phyloP scores from a whole-genome alignment of 2,329 filamentous ascomycete species.

The Aureobasidium musti region DNA sequence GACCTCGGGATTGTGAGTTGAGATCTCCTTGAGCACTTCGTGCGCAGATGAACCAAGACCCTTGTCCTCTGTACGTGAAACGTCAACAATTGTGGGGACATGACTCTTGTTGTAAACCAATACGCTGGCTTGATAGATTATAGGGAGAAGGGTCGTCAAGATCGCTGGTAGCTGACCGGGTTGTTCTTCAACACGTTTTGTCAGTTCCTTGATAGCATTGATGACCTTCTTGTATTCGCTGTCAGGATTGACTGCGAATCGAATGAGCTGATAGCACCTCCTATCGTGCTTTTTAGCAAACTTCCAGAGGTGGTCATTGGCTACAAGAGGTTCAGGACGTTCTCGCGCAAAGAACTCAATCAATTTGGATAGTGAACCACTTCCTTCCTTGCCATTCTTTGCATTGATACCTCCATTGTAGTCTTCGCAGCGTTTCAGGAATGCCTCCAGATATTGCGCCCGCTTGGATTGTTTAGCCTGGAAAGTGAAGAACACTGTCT shows the following conservation, averaged over 20 bases:
- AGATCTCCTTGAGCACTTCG: slow-evolving; percentile 89
- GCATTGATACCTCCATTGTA: slow-evolving; percentile 86
- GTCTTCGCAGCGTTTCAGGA: slow-evolving; percentile 80
- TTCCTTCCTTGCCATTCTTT: slow-evolving; percentile 65
- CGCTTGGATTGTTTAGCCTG: slow-evolving; percentile 76
- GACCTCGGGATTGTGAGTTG: slow-evolving; percentile 80
- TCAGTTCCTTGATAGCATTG: slow-evolving; percentile 86
- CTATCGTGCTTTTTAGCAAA: slow-evolving; percentile 92
- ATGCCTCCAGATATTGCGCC: slow-evolving; percentile 71
- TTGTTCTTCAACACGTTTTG: slow-evolving; percentile 73
- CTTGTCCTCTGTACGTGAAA: slow-evolving; percentile 73
- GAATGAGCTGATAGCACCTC: slow-evolving; percentile 83
- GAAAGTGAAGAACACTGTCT: slow-evolving; percentile 84
- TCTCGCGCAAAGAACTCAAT: slow-evolving; percentile 72
- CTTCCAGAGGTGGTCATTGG: slow-evolving; percentile 76
- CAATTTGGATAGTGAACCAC: slow-evolving; percentile 69
- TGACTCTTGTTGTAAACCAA: slow-evolving; percentile 95
- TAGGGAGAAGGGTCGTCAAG: slow-evolving; percentile 75
- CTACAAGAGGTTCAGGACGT: slow-evolving; percentile 72
- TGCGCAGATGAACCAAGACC: slow-evolving; percentile 78
- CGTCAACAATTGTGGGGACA: slow-evolving; percentile 84
- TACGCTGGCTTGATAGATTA: slow-evolving; percentile 80
- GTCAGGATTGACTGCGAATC: slow-evolving; percentile 79
- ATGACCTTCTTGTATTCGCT: slow-evolving; percentile 91
- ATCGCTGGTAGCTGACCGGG: slow-evolving; percentile 61